Percentiles rank a stretch among this genome's conserved stretches.
These are phyloP conservation scores for Colletotrichum acutatum DNA, from an alignment of 2,329 filamentous ascomycete species.

Conservation along the genomic window DNA sequence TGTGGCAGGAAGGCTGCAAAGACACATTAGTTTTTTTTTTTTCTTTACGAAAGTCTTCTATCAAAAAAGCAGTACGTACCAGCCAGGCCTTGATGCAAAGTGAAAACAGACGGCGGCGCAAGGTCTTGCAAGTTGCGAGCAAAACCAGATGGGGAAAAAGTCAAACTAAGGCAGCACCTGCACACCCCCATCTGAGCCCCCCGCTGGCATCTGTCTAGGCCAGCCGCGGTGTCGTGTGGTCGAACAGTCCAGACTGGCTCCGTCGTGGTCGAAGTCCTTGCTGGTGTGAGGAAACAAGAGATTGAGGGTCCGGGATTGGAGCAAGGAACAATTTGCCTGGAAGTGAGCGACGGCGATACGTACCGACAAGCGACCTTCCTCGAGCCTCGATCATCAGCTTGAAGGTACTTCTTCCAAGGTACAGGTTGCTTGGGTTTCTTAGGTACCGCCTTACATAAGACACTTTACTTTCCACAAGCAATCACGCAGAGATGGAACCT, in stretches of 20 bases:
- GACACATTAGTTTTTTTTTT: background rate
- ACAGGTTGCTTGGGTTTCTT: too few species aligned
- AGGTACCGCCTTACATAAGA: background rate
- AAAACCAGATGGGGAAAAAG: background rate
- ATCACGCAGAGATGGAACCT: background rate
- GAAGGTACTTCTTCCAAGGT: too few species aligned
- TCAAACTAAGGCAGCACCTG: background rate
- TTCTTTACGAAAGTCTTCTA: background rate
- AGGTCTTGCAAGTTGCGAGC: background rate
- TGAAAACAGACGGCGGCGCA: conserved; percentile 4
- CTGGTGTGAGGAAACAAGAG: conserved; percentile 30
- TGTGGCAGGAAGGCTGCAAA: background rate
- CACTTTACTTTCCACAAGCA: background rate
- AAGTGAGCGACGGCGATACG: background rate
- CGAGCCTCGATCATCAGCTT: too few species aligned
- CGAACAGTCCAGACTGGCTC: conserved; percentile 29
- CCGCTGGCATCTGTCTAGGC: conserved; percentile 28
- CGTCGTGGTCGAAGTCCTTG: conserved; percentile 5
- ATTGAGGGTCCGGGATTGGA: conserved; percentile 30
- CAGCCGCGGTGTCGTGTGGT: conserved; percentile 19
- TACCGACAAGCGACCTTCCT: background rate
- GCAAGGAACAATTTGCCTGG: conserved; percentile 26
- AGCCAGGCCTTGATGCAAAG: background rate
- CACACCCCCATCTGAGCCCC: conserved; percentile 6
- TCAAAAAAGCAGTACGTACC: background rate